These are phyloP conservation scores for Hanseniaspora meyeri DNA, from an alignment of 805 yeast genomes.

Conservation along the genomic window DNA sequence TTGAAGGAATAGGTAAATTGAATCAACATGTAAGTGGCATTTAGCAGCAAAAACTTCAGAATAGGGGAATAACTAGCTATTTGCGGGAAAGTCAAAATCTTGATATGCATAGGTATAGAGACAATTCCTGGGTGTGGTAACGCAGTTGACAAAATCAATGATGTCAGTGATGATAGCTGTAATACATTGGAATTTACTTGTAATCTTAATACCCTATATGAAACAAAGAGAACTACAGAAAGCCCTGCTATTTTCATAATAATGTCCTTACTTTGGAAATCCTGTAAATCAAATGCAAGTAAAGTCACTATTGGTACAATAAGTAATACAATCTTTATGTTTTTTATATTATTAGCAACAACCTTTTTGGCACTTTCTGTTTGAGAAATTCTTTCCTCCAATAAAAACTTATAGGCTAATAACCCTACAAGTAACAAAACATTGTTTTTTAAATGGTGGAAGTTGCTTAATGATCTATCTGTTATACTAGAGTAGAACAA, in stretches of 20 bases:
- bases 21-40: slow-evolving; percentile 86
- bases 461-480: not conserved
- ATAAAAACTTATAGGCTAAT: not conserved
- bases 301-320: not conserved
- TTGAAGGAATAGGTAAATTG: slow-evolving; percentile 85
- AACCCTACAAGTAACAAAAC: not conserved
- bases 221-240: not conserved
- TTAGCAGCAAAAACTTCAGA: slow-evolving; percentile 71
- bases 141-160: slow-evolving; percentile 7
- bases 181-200: not conserved
- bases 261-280: not conserved
- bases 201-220: not conserved
- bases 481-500: not conserved
- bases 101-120: slow-evolving; percentile 9
- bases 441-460: not conserved
- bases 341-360: not conserved
- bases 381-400: not conserved
- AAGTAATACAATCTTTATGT: not conserved
- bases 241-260: not conserved
- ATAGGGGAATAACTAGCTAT: slow-evolving; percentile 35
- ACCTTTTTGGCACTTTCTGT: not conserved
- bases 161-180: slow-evolving; percentile 5
- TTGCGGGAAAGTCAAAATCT: slow-evolving; percentile 10
- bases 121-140: slow-evolving; percentile 6
- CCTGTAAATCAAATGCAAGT: not conserved